Evolutionary conservation across 2,329 filamentous ascomycete species (phyloP), one percentile per base, ranked within the genome.

Genomic region (Ascochyta lentis): DNA sequence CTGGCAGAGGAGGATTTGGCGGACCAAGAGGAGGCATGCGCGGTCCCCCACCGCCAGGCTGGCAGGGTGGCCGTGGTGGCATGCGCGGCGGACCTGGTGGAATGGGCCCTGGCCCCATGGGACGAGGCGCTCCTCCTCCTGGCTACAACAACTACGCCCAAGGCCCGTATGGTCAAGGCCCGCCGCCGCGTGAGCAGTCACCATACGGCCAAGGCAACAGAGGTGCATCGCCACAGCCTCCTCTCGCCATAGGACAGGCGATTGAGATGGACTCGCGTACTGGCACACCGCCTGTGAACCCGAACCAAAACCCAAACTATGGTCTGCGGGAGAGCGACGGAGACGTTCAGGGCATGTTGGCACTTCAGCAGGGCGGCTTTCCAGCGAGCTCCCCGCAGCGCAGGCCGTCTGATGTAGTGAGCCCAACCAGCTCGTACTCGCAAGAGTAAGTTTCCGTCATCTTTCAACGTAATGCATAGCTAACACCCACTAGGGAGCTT

Each of bases 191-290:
- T 37, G 69, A 71, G 5, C 59, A 52, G 12, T 72, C 73, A 22
- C 73, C 71, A 12, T 72, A 75, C 46, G 67, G 56, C 23, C 67
- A 68, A 64, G 66, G 70, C n/a, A 58, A 58, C 34, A 80, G 86
- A 59, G 87, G 85, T 9, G 86, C 87, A 64, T 87, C 87, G 6
- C 72, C 68, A 23, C 68, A 68, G 23, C 76, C 78, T 24, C 66
- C 66, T 13, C 70, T 69, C 34, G 68, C 76, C 13, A 78, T 87
- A 12, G 87, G 87, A 9, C 88, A 89, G 68, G 86, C 89, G 3
- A 84, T 92, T 49, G 92, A 95, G 73, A 93, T 96, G 90, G 89
- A 93, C 71, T 87, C 88, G 31, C 80, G 82, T 44, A 66, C 56
- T 23, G 71, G 69, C 8, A 69, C 70, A 35, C 71, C 70, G 42